Evolutionary conservation across 2,329 filamentous ascomycete genomes (phyloP).

Genomic region (Chaetothyriales sp.): DNA sequence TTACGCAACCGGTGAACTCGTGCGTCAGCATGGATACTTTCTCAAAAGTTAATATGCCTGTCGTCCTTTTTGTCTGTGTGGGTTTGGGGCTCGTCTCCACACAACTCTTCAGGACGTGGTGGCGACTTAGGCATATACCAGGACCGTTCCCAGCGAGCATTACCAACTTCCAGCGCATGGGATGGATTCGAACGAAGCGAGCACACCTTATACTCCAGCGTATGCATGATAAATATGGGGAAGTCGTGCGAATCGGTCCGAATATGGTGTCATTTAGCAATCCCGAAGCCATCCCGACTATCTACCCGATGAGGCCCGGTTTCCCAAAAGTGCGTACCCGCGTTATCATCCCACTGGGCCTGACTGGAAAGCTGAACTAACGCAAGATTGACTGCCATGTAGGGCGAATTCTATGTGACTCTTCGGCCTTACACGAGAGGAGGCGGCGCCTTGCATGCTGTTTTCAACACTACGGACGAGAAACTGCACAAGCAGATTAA

Average conservation of each 20-base stretch:
- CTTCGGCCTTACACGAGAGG: not conserved
- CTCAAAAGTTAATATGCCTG: not conserved
- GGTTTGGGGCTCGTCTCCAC: not conserved
- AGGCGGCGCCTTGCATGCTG: slow-evolving; percentile 34
- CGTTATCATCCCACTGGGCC: not conserved
- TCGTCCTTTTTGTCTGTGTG: not conserved
- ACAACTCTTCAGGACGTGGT: not conserved
- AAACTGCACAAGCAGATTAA: slow-evolving; percentile 56
- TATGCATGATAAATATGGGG: not conserved
- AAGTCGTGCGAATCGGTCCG: not conserved
- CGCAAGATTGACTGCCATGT: not conserved
- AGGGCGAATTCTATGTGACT: not conserved
- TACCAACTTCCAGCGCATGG: not conserved
- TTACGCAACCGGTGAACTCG: not conserved
- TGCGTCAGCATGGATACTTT: not conserved
- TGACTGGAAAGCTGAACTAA: not conserved
- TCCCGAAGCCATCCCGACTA: not conserved
- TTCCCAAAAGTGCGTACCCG: not conserved
- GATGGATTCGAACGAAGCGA: not conserved
- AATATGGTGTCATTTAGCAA: not conserved
- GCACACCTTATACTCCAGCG: not conserved
- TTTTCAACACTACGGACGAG: slow-evolving; percentile 64
- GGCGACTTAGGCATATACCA: not conserved
- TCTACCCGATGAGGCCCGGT: not conserved
- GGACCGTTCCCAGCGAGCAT: not conserved